phyloP scores from a whole-genome alignment of 108 stramenopile genomes.

The Skeletonema potamos region DNA sequence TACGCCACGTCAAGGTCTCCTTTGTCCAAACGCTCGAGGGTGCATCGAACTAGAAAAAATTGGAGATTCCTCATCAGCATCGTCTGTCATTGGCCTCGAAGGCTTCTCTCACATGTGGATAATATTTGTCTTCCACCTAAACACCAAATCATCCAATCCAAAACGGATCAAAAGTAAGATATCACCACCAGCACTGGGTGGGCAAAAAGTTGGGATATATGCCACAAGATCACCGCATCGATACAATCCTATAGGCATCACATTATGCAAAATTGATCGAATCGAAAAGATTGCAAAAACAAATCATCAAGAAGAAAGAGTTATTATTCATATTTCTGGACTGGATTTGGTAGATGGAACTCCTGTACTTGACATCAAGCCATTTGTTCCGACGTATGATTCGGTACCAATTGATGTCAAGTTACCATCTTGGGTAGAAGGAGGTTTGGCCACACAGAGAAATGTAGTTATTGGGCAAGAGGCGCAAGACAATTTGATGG shows the following conservation, averaged over 20 bases:
- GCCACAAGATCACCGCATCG: conserved; percentile 97
- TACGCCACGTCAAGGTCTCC: conserved; percentile 88
- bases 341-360: conserved; percentile 94
- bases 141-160: conserved; percentile 68
- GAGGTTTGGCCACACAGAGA: conserved; percentile 65
- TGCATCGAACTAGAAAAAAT: conserved; percentile 53
- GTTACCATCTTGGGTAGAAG: conserved; percentile 74
- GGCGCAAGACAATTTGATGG: conserved; percentile 41
- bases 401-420: conserved; percentile 40
- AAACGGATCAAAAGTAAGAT: conserved; percentile 78
- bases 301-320: conserved; percentile 4
- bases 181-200: conserved; percentile 82
- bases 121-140: conserved; percentile 96
- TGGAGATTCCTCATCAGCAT: conserved; percentile 32
- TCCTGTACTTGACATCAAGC: conserved; percentile 94
- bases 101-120: conserved; percentile 93
- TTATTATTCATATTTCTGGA: conserved; percentile 68
- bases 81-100: conserved; percentile 66
- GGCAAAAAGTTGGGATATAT: conserved; percentile 92
- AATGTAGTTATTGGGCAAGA: conserved; percentile 45
- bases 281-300: conserved; percentile 31
- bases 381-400: conserved; percentile 89
- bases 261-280: conserved; percentile 79
- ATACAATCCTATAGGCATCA: conserved; percentile 93
- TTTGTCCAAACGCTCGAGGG: conserved; percentile 78